Evolutionary conservation across 2,329 filamentous ascomycete genomes (phyloP), one percentile per base, ranked within the genome.

Genomic region (Colletotrichum costaricense): DNA sequence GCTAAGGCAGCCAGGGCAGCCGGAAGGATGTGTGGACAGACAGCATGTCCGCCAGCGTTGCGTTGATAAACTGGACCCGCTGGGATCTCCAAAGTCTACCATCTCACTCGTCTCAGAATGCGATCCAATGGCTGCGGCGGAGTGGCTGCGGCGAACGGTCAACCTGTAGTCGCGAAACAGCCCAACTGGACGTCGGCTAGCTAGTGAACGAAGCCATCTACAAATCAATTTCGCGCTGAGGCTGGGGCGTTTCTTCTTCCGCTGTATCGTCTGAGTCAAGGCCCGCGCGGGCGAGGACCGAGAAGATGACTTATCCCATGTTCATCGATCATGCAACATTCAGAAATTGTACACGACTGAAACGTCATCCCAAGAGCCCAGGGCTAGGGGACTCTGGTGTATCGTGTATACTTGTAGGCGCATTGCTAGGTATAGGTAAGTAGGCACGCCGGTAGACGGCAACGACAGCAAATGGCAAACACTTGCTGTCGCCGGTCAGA

Each of bases 61-160:
- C 35, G 8, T 22, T 65, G 12, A 11, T n/a, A 26, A 4, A 38
- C 9, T 28, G n/a, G n/a, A 49, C 22, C 14, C 5, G 14, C 12
- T 16, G 33, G 19, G 16, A 33, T 24, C 49, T 35, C n/a, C 3
- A 55, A 30, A 33, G 11, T 28, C 38, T 11, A 52, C 16, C 28
- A 65, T 19, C 30, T 24, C 19, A 60, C n/a, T 30, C 54, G 60
- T 60, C 63, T 71, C 63, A 62, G 35, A 62, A 57, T 71, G 56
- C 55, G 68, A 52, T 42, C 30, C 38, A 66, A 70, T 59, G 42
- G 54, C 30, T 38, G 54, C 63, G 30, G 24, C 60, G 24, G 33
- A 26, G 24, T 52, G 16, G 42, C 12, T 19, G 24, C 33, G 30
- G 30, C 5, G 55, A 64, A 11, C 5, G 30, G 35, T 22, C 33